Base-by-base conservation (phyloP, 495 filamentous ascomycete genomes). In the Cladorrhinum samala region DNA sequence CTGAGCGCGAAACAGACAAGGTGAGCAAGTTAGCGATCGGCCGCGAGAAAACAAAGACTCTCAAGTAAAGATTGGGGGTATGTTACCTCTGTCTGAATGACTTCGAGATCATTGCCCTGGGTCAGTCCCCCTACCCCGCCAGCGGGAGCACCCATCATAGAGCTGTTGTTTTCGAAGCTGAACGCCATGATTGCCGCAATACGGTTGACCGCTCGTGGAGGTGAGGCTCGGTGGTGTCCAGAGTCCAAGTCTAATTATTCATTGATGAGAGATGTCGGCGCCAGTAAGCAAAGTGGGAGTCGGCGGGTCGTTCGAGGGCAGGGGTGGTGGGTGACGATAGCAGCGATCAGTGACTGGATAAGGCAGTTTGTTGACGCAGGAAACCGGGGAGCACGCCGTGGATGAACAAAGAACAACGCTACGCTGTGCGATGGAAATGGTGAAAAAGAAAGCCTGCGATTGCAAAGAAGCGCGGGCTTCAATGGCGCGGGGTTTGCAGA, bases 111-210 rank as follows among this genome's bases (percentile, higher is more conserved):
- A 21, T 73, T 72, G 17, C 81, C 83, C 52, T 69, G 68, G 52
- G 78, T 70, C 46, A 71, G 57, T 55, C 69, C 67, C 49, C 67
- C 65, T 23, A 48, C 66, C 48, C 64, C 70, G 61, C 63, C 67
- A 25, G 58, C 55, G 20, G 65, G 57, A 46, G 45, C 53, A 14
- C 63, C 58, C 33, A 50, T 56, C 59, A 60, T 52, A 38, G 63
- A 36, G 46, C 57, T 64, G 49, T 56, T 65, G 23, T 63, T 71
- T 49, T 61, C 65, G 50, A 85, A 82, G 63, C 74, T 72, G 67
- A 90, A 90, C 9, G 87, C 81, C 86, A 91, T 92, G 58, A 67
- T 56, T 55, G 53, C 58, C 50, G 53, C 53, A 57, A 62, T 53
- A 50, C 63, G 62, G 48, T 59, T 62, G 46, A 39, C 57, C 24